These are phyloP conservation scores for Backusella mclennaniae DNA, from an alignment of 192 early-diverging fungal species.

Conservation along the genomic window DNA sequence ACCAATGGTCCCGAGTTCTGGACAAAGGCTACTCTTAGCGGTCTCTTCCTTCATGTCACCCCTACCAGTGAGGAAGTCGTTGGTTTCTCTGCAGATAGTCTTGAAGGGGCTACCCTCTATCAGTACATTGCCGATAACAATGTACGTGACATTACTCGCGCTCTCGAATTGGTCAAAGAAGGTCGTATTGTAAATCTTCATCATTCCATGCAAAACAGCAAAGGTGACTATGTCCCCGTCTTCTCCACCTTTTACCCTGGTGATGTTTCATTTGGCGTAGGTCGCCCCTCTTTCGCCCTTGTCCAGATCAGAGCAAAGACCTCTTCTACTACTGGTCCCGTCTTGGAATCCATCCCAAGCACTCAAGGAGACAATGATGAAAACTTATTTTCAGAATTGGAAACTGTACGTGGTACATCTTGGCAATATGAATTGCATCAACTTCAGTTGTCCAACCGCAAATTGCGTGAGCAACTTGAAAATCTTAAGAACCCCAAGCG, in stretches of 20 bases:
- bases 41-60: slow-evolving; percentile 50
- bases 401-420: slow-evolving; percentile 20
- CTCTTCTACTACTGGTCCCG: not conserved
- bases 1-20: slow-evolving; percentile 47
- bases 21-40: slow-evolving; percentile 55
- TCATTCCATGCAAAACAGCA: slow-evolving; percentile 38
- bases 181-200: slow-evolving; percentile 27
- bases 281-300: slow-evolving; percentile 24
- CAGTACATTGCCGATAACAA: slow-evolving; percentile 35
- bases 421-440: slow-evolving; percentile 36
- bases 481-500: slow-evolving; percentile 27
- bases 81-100: slow-evolving; percentile 24
- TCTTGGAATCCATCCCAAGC: not conserved
- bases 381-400: slow-evolving; percentile 29
- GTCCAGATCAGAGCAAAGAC: not conserved
- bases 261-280: slow-evolving; percentile 15
- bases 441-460: slow-evolving; percentile 53
- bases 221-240: slow-evolving; percentile 39
- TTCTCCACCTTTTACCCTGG: slow-evolving; percentile 42
- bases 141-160: slow-evolving; percentile 35
- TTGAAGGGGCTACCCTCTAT: slow-evolving; percentile 40
- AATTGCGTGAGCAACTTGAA: slow-evolving; percentile 56
- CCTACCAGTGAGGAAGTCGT: slow-evolving; percentile 21
- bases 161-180: slow-evolving; percentile 22
- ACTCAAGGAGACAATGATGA: not conserved